Evolutionary conservation across 331 rosid genomes (phyloP).

Genomic region (Acacia pycnantha): DNA sequence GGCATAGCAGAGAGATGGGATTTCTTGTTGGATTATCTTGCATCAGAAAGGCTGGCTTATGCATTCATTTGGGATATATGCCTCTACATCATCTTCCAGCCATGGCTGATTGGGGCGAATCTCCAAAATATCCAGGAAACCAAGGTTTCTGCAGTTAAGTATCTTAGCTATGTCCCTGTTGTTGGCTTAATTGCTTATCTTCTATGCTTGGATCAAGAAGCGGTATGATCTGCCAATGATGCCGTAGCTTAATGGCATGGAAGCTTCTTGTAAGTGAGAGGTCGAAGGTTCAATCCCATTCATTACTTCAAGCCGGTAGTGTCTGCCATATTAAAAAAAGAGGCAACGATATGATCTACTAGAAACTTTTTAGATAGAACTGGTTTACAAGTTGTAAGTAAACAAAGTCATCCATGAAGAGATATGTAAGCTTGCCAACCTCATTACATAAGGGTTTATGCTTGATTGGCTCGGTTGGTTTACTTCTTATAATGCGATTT

Average conservation of each 20-base stretch:
- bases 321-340: too few relatives aligned
- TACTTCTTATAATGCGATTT: not conserved
- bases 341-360: too few relatives aligned
- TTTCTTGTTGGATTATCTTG: conserved; percentile 67
- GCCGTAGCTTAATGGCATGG: too few relatives aligned
- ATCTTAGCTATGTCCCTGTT: conserved; percentile 76
- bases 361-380: not conserved
- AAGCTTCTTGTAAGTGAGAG: too few relatives aligned
- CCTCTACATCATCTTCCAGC: conserved; percentile 77
- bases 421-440: not conserved
- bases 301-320: too few relatives aligned
- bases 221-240: conserved; percentile 19
- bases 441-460: not conserved
- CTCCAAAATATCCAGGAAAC: conserved; percentile 64
- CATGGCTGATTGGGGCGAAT: conserved; percentile 88
- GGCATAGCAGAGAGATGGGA: conserved; percentile 68
- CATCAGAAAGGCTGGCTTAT: conserved; percentile 89
- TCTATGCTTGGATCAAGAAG: conserved; percentile 59
- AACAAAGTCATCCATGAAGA: not conserved
- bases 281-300: too few relatives aligned
- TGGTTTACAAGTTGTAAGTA: not conserved
- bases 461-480: not conserved
- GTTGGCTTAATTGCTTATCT: conserved; percentile 79
- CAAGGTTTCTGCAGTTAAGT: conserved; percentile 53
- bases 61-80: conserved; percentile 97